A percentile compares a stretch with the other conserved stretches of the same genome.
These are phyloP conservation scores for Diutina siamensis DNA, from an alignment of 1,139 yeast species.

Conservation along the genomic window DNA sequence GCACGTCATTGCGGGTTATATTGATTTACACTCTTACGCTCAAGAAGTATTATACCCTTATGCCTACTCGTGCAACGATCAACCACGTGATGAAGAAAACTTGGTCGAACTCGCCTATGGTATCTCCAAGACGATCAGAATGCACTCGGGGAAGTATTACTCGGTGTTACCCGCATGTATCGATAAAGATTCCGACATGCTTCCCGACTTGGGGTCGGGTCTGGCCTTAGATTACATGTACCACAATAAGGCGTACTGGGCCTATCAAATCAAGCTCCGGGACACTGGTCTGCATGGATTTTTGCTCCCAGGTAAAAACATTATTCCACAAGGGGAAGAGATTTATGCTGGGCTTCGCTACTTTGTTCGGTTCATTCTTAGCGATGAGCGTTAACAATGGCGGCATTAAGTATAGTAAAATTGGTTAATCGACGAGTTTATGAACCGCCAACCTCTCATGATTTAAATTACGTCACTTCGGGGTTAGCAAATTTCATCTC, in stretches of 20 bases:
- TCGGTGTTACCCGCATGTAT: constrained; percentile 68
- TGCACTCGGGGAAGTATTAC: constrained; percentile 50
- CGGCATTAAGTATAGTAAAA: background rate
- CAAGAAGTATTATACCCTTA: constrained; percentile 78
- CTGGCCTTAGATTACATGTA: constrained; percentile 79
- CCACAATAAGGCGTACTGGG: constrained; percentile 72
- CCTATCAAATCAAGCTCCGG: constrained; percentile 70
- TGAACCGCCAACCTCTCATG: too few species aligned
- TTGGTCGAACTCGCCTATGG: constrained; percentile 75
- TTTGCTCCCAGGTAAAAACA: constrained; percentile 58
- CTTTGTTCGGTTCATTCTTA: constrained; percentile 54
- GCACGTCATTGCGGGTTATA: constrained; percentile 60
- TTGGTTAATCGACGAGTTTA: too few species aligned
- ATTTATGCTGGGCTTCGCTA: constrained; percentile 57
- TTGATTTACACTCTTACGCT: constrained; percentile 77
- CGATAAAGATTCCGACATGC: constrained; percentile 57
- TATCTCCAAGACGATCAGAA: constrained; percentile 58
- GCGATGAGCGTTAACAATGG: constrained; percentile 15
- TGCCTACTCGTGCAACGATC: constrained; percentile 62
- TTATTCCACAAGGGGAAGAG: constrained; percentile 69
- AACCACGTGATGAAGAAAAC: constrained; percentile 73
- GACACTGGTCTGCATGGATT: constrained; percentile 83
- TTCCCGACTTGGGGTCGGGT: constrained; percentile 73
- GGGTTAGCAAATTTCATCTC: too few species aligned
- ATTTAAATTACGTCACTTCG: too few species aligned